Evolutionary conservation across 1,284 basidiomycete genomes (phyloP).

Genomic region (Thecaphora frezii): DNA sequence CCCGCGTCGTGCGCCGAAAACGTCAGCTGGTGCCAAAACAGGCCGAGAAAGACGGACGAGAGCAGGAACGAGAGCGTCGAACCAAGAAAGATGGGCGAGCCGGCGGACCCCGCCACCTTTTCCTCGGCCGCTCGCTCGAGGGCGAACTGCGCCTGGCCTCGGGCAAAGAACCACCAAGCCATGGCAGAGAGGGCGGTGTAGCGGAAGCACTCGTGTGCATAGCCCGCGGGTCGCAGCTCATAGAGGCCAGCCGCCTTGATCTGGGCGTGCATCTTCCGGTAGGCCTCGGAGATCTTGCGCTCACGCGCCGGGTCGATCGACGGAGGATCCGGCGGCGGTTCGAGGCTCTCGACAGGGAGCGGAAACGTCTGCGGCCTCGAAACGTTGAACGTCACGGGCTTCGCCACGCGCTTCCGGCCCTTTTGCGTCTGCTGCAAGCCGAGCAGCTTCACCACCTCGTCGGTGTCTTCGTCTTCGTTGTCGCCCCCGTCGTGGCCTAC

Average conservation of each 20-base stretch:
- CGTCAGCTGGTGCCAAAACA: conserved; percentile 91
- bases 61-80: conserved; percentile 63
- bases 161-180: conserved; percentile 67
- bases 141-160: conserved; percentile 19
- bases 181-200: conserved; percentile 70
- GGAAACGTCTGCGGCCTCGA: conserved; percentile 42
- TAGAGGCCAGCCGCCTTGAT: conserved; percentile 82
- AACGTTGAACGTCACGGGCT: background rate
- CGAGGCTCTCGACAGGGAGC: conserved; percentile 52
- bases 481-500: too few species aligned
- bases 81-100: background rate
- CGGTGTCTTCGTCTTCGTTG: conserved; percentile 4
- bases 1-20: conserved; percentile 93
- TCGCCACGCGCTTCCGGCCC: too few species aligned
- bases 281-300: conserved; percentile 74
- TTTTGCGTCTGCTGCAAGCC: background rate
- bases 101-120: too few species aligned
- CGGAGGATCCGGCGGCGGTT: conserved; percentile 60
- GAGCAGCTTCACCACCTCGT: conserved; percentile 9
- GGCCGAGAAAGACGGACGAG: conserved; percentile 76
- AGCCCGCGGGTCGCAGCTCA: conserved; percentile 80
- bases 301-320: conserved; percentile 67
- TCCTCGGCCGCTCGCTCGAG: background rate
- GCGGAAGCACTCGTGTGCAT: conserved; percentile 81
- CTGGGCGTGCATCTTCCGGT: conserved; percentile 75